Percentiles rank a stretch among this genome's conserved stretches.
These are phyloP conservation scores for Fusarium incarnatum DNA, from an alignment of 2,329 filamentous ascomycete species.

Conservation along the genomic window DNA sequence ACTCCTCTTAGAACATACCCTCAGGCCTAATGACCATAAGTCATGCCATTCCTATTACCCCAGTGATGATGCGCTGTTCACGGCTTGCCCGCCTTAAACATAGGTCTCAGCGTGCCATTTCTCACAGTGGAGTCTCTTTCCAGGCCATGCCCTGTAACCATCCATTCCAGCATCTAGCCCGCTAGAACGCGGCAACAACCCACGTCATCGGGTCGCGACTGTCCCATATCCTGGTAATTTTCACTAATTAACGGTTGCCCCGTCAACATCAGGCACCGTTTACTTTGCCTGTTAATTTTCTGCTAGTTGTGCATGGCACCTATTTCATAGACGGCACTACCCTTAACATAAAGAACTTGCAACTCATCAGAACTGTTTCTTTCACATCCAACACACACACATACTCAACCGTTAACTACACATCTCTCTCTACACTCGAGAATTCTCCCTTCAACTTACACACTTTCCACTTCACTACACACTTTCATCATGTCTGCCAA, in stretches of 20 bases:
- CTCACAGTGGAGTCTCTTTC: constrained; percentile 25
- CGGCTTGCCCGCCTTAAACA: constrained; percentile 11
- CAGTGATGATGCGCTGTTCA: constrained; percentile 44
- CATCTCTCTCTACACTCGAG: not conserved
- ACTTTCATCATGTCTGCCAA: constrained; percentile 64
- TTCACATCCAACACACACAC: not conserved
- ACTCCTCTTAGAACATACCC: not conserved
- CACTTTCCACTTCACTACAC: not conserved
- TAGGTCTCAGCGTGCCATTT: constrained; percentile 28
- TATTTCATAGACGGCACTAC: constrained; percentile 27
- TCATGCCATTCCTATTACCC: constrained; percentile 41
- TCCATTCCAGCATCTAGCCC: constrained; percentile 28
- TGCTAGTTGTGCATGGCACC: constrained; percentile 24
- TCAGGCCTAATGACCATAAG: not conserved
- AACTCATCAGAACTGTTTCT: constrained; percentile 21
- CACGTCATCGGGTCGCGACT: constrained; percentile 24
- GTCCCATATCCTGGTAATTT: constrained; percentile 23
- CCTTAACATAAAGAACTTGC: constrained; percentile 27
- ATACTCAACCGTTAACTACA: constrained; percentile 1
- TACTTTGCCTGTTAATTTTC: constrained; percentile 40
- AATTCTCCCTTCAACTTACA: not conserved
- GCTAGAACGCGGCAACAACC: constrained; percentile 18
- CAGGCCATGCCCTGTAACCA: constrained; percentile 3
- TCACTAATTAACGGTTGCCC: constrained; percentile 42
- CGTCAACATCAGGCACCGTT: constrained; percentile 40